These are phyloP conservation scores for Curvularia spicifera DNA, from an alignment of 2,329 filamentous ascomycete species.

Conservation along the genomic window DNA sequence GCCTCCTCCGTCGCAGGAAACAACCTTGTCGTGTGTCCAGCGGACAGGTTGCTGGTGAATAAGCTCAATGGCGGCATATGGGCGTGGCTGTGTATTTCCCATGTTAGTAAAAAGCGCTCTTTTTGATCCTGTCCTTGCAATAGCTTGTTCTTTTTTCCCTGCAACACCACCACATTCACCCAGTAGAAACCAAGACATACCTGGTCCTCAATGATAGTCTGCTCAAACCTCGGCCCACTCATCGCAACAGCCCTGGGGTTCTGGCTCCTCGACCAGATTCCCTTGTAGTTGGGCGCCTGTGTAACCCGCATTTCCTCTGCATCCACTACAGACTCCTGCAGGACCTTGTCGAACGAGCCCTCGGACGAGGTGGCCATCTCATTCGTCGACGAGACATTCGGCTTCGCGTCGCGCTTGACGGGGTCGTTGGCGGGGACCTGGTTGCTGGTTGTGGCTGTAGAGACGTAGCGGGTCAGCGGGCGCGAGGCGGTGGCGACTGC, in stretches of 20 bases:
- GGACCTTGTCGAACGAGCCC: conserved; percentile 57
- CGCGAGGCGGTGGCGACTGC: conserved; percentile 30
- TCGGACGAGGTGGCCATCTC: conserved; percentile 60
- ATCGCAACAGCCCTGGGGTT: conserved; percentile 81
- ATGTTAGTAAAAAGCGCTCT: conserved; percentile 29
- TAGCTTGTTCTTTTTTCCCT: not conserved
- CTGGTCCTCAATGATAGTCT: conserved; percentile 92
- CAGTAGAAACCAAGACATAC: conserved; percentile 58
- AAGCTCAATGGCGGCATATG: conserved; percentile 88
- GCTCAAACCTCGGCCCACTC: conserved; percentile 93
- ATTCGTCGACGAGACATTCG: conserved; percentile 68
- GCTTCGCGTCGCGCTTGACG: conserved; percentile 55
- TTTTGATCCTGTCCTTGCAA: conserved; percentile 3
- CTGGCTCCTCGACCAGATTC: conserved; percentile 86
- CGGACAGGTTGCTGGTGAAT: conserved; percentile 94
- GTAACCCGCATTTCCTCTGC: conserved; percentile 64
- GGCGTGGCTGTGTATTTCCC: conserved; percentile 71
- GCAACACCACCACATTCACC: not conserved
- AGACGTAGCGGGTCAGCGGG: conserved; percentile 33
- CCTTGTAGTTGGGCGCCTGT: conserved; percentile 87
- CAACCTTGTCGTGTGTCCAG: conserved; percentile 83
- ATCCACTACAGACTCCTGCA: conserved; percentile 62
- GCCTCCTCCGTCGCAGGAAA: conserved; percentile 90
- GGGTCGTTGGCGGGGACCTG: conserved; percentile 72
- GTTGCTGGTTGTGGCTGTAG: conserved; percentile 56